phyloP scores from a whole-genome alignment of 352 stramenopile genomes.

The Pythium aquatile region DNA sequence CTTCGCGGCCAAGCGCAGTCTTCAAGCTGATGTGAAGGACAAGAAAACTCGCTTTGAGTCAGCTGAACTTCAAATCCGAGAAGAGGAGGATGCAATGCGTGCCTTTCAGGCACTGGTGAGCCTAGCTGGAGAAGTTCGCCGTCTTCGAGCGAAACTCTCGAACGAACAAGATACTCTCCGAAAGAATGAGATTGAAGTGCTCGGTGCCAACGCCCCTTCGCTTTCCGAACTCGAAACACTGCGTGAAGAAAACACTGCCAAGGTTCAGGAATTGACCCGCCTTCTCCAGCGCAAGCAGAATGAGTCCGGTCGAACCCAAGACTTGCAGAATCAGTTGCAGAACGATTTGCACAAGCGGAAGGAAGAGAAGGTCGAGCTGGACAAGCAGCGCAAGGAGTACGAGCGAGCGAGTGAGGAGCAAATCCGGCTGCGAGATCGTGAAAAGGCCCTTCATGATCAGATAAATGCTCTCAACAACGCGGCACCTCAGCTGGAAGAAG shows the following conservation, averaged over 20 bases:
- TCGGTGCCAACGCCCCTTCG: conserved; percentile 36
- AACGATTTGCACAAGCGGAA: conserved; percentile 61
- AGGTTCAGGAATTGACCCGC: conserved; percentile 47
- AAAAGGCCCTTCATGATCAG: conserved; percentile 55
- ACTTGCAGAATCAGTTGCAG: conserved; percentile 53
- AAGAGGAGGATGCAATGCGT: conserved; percentile 31
- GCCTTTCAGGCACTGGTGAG: conserved; percentile 37
- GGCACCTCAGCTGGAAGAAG: conserved; percentile 41
- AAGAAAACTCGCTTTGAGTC: conserved; percentile 44
- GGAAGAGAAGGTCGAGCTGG: conserved; percentile 51
- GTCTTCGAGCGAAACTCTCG: conserved; percentile 28
- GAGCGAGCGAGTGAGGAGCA: conserved; percentile 52
- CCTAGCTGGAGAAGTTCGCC: conserved; percentile 35
- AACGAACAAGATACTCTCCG: conserved; percentile 42
- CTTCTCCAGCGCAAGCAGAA: conserved; percentile 57
- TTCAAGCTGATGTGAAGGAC: conserved; percentile 57
- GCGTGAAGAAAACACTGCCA: conserved; percentile 48
- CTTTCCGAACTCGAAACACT: conserved; percentile 42
- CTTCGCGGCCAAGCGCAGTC: conserved; percentile 37
- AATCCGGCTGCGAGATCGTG: conserved; percentile 46
- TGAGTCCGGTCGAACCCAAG: conserved; percentile 45
- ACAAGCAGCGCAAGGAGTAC: conserved; percentile 53
- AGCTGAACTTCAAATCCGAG: conserved; percentile 20
- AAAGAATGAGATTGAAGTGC: conserved; percentile 24
- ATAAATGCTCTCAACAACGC: conserved; percentile 35